Evolutionary conservation across 139 green algal genomes (phyloP), one percentile per base, ranked within the genome.

Genomic region (Micractinium sp.): DNA sequence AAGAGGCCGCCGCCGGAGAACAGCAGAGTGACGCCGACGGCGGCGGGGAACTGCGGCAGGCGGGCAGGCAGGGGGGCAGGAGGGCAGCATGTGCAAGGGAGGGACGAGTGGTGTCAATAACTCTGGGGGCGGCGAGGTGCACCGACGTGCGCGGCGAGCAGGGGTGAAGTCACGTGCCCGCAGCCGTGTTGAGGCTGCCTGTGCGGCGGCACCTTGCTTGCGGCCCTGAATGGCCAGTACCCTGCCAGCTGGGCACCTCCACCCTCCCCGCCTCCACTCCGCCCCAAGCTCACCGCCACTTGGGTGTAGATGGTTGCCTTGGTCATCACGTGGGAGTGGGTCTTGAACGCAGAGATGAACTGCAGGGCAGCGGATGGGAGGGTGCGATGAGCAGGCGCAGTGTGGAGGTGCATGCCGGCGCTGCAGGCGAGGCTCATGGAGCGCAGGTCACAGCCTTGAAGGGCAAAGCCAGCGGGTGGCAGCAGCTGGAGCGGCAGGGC

Each of bases 261-360:
- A 60, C 15, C 35, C 20, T 3, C 39, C 15, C 20, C 78, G n/a
- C n/a, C n/a, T n/a, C n/a, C n/a, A n/a, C n/a, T n/a, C n/a, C n/a
- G n/a, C n/a, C n/a, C n/a, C n/a, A n/a, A 83, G 56, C 56, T 53
- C 23, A 92, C 25, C 18, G 84, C 47, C 20, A 95, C 75, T 85
- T 95, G 91, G 1, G 41, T 38, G 9, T 4, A 41, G 60, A 93
- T 86, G 35, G 88, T 90, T 80, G 69, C 84, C 2, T 56, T 39
- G 4, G 91, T 92, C 86, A 93, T 90, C 36, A 41, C 36, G 7
- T 38, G 47, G 0, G 90, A 73, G 33, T 87, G 82, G 74, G 89
- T 63, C 60, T 91, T 90, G 90, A 94, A 90, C 20, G 91, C 35
- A 38, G 85, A 82, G 66, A 94, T 79, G 86, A 93, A 94, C 47